phyloP scores from a whole-genome alignment of 2,329 filamentous ascomycete species.

The Hymenoscyphus occultus region DNA sequence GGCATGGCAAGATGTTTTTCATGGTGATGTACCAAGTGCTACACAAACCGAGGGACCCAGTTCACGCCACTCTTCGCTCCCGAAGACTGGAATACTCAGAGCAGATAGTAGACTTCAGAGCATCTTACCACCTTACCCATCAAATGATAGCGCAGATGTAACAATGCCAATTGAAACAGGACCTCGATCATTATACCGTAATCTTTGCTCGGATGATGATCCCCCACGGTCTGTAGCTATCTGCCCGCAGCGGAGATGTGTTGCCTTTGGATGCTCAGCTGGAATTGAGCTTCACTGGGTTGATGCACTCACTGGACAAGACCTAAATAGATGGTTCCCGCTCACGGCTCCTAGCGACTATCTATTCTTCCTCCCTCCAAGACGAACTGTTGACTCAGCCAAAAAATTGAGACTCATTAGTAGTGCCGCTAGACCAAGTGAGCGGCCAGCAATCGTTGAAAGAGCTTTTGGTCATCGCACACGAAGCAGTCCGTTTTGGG shows the following conservation, averaged over 20 bases:
- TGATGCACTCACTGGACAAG: conserved; percentile 45
- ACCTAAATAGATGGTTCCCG: conserved; percentile 54
- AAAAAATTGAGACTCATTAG: conserved; percentile 62
- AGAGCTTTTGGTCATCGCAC: conserved; percentile 29
- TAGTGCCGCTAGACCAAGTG: conserved; percentile 49
- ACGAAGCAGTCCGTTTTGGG: conserved; percentile 31
- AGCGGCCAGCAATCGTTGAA: conserved; percentile 28
- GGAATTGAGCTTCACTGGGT: conserved; percentile 63
- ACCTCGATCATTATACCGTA: conserved; percentile 39
- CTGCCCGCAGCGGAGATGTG: conserved; percentile 61
- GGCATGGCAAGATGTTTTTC: conserved; percentile 23
- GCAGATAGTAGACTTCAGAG: conserved; percentile 12
- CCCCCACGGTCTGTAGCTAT: conserved; percentile 63
- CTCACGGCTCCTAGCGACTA: conserved; percentile 52
- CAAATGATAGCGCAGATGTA: not conserved
- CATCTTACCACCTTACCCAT: conserved; percentile 13
- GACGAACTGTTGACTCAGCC: conserved; percentile 48
- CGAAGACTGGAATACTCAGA: conserved; percentile 11
- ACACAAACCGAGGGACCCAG: conserved; percentile 13
- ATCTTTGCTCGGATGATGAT: conserved; percentile 59
- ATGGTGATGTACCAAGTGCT: conserved; percentile 15
- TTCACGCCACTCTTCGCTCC: conserved; percentile 17
- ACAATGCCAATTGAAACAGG: conserved; percentile 36
- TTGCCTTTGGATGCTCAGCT: conserved; percentile 61
- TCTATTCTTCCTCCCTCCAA: conserved; percentile 58